phyloP scores from a whole-genome alignment of 225 moss, liverwort and hornwort genomes.

The Takakia lepidozioides region DNA sequence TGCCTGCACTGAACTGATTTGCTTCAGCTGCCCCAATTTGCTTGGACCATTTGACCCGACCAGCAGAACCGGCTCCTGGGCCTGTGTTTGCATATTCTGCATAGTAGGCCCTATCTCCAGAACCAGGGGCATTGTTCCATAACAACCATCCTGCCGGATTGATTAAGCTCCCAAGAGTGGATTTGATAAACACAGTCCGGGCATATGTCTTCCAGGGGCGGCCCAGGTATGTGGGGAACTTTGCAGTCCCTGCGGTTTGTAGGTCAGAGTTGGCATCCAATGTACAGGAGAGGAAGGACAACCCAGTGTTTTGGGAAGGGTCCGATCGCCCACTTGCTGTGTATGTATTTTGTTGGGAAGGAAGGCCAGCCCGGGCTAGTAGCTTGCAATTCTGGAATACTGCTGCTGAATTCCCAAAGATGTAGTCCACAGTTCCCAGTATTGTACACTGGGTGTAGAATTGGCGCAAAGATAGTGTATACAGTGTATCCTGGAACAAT shows the following conservation, averaged over 20 bases:
- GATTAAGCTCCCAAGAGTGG: conserved; percentile 26
- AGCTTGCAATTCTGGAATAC: conserved; percentile 60
- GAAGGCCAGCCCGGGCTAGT: conserved; percentile 31
- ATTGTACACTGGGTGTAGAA: conserved; percentile 70
- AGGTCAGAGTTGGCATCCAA: conserved; percentile 32
- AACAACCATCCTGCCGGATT: conserved; percentile 44
- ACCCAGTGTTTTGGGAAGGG: conserved; percentile 64
- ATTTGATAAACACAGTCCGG: conserved; percentile 40
- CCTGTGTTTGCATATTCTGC: conserved; percentile 42
- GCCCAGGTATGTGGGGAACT: conserved; percentile 46
- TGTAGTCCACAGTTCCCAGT: conserved; percentile 76
- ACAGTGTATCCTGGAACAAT: conserved; percentile 63
- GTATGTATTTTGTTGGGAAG: conserved; percentile 58
- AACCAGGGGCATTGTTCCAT: conserved; percentile 44
- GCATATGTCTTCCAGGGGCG: conserved; percentile 50
- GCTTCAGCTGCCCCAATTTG: conserved; percentile 38
- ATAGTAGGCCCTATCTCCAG: conserved; percentile 24
- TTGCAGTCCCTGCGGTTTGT: conserved; percentile 24
- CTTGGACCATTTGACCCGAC: conserved; percentile 34
- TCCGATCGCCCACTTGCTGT: conserved; percentile 73
- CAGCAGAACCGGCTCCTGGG: conserved; percentile 17
- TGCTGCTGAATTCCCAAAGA: conserved; percentile 82
- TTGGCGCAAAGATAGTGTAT: conserved; percentile 62
- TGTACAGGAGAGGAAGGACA: conserved; percentile 45
- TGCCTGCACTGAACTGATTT: conserved; percentile 27